Percentiles rank a stretch among this genome's conserved stretches.
phyloP scores from a whole-genome alignment of 345 rosid species.

The Euphorbia peplus region DNA sequence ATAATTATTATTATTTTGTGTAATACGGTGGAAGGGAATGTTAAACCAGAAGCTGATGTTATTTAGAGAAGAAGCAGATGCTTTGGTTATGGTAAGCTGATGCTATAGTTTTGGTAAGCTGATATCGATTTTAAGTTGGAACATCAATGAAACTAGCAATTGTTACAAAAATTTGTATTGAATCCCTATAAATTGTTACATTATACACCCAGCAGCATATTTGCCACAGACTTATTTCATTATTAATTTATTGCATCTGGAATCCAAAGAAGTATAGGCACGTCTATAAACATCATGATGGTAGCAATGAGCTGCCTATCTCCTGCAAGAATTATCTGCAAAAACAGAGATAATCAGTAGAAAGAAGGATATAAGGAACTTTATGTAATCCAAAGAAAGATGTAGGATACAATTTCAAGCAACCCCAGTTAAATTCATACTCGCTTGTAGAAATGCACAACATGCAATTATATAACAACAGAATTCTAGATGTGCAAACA shows the following conservation, averaged over 20 bases:
- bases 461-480: slow-evolving; percentile 5
- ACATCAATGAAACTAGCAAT: background rate
- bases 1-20: too few species aligned
- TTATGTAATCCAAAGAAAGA: too few species aligned
- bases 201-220: background rate
- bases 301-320: slow-evolving; percentile 4
- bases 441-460: background rate
- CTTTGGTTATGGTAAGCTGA: too few species aligned
- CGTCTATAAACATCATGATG: slow-evolving; percentile 10
- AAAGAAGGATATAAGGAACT: background rate
- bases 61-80: too few species aligned
- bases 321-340: slow-evolving; percentile 22
- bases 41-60: background rate
- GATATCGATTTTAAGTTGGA: too few species aligned
- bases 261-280: slow-evolving; percentile 1
- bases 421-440: too few species aligned
- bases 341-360: slow-evolving; percentile 4
- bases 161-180: slow-evolving; percentile 10
- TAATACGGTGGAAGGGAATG: too few species aligned
- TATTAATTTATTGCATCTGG: slow-evolving; percentile 1
- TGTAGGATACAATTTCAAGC: too few species aligned
- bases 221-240: slow-evolving; percentile 9
- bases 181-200: slow-evolving; percentile 10
- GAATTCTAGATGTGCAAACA: too few species aligned
- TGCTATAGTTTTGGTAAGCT: too few species aligned